These are phyloP conservation scores for Vaccinium macrocarpon DNA, from an alignment of 148 eudicot genomes.

Conservation along the genomic window DNA sequence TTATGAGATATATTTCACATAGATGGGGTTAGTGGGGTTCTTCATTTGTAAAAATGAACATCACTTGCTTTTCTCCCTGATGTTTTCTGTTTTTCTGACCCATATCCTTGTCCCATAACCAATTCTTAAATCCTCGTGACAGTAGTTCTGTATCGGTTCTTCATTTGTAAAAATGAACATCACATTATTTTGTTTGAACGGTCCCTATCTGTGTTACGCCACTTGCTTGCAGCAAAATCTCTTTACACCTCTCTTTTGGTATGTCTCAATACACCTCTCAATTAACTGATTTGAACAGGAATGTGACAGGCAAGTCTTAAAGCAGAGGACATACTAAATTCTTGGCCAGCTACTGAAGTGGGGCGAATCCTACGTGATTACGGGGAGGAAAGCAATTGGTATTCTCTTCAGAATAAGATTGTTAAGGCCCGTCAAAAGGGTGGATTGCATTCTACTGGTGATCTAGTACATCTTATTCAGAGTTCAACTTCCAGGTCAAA, in stretches of 20 bases:
- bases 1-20: no score
- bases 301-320: conserved; percentile 76
- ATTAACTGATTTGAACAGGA: conserved; percentile 79
- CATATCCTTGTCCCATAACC: neutral
- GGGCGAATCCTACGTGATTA: conserved; percentile 84
- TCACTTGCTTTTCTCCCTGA: neutral
- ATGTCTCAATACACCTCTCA: conserved; percentile 18
- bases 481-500: conserved; percentile 47
- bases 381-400: conserved; percentile 98
- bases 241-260: conserved; percentile 17
- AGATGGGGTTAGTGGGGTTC: neutral
- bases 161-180: no score
- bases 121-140: neutral
- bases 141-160: neutral
- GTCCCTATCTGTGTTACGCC: neutral
- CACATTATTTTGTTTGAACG: no score
- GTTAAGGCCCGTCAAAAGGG: conserved; percentile 73
- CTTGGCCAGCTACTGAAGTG: conserved; percentile 76
- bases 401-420: conserved; percentile 71
- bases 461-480: conserved; percentile 71
- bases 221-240: conserved; percentile 3
- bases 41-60: neutral
- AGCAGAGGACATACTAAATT: conserved; percentile 91
- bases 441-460: conserved; percentile 76
- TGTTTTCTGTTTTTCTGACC: neutral